Evolutionary conservation across 1,284 basidiomycete species (phyloP).

Genomic region (Rhodofomes roseus): DNA sequence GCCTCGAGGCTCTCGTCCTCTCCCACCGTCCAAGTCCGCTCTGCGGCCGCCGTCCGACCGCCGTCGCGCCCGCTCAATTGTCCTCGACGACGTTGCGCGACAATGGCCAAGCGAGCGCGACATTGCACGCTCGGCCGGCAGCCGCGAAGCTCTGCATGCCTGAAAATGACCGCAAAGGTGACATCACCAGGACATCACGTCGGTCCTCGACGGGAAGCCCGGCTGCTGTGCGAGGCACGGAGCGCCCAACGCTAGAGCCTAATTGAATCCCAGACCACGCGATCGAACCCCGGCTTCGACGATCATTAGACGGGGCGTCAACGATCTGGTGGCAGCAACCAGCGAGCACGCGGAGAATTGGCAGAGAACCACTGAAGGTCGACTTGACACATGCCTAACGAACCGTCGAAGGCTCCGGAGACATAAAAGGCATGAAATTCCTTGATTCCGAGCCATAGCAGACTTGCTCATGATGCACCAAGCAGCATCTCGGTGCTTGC

Average conservation of each 20-base stretch:
- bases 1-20: background rate
- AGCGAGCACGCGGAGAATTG: too few species aligned
- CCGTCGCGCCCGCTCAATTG: background rate
- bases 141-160: background rate
- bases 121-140: background rate
- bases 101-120: background rate
- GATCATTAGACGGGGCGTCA: background rate
- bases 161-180: background rate
- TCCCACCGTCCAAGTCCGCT: background rate
- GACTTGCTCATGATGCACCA: too few species aligned
- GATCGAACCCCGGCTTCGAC: background rate
- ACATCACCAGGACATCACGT: background rate
- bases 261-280: background rate
- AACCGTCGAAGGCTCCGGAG: too few species aligned
- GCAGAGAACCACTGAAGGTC: too few species aligned
- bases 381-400: too few species aligned
- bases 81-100: background rate
- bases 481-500: too few species aligned
- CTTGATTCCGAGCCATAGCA: too few species aligned
- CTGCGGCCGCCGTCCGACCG: background rate
- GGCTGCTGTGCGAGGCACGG: background rate
- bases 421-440: too few species aligned
- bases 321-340: background rate
- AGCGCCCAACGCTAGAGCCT: background rate
- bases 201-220: background rate